A percentile compares a stretch with the other conserved stretches of the same genome.
Conservation (phyloP, 208 protist genomes). For the Trypanosoma conorhini region DNA sequence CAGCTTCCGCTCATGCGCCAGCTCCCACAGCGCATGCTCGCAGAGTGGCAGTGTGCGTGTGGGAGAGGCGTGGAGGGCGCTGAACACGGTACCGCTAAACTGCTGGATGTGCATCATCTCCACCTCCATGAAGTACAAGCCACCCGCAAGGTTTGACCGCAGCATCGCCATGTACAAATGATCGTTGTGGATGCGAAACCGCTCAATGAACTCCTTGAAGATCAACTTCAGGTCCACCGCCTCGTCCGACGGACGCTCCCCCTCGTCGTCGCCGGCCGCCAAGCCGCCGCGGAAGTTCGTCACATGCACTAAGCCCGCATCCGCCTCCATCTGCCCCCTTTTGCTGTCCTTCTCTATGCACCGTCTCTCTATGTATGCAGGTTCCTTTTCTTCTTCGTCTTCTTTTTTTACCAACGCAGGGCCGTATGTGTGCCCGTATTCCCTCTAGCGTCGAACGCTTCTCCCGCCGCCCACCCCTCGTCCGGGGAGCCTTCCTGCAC, state of each 20-base stretch:
- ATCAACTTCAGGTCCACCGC: conserved; percentile 66
- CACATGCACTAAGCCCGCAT: conserved; percentile 75
- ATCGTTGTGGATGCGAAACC: conserved; percentile 75
- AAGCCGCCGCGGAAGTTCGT: conserved; percentile 79
- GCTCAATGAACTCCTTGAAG: conserved; percentile 75
- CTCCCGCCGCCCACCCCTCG: neutral
- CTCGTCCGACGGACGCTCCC: conserved; percentile 35
- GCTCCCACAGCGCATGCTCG: conserved; percentile 82
- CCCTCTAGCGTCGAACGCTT: neutral
- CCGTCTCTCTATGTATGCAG: conserved; percentile 6
- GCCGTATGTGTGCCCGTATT: neutral
- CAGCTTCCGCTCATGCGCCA: conserved; percentile 70
- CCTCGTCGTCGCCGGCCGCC: conserved; percentile 14
- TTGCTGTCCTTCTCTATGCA: conserved; percentile 17
- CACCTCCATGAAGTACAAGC: conserved; percentile 85
- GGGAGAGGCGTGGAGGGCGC: conserved; percentile 66
- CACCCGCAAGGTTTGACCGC: conserved; percentile 77
- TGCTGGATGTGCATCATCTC: conserved; percentile 85
- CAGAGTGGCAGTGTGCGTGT: conserved; percentile 79
- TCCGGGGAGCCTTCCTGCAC: neutral
- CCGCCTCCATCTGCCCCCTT: conserved; percentile 57
- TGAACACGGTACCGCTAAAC: conserved; percentile 76
- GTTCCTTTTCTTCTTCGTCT: too few relatives aligned
- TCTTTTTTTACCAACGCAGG: neutral
- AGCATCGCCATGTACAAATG: conserved; percentile 91